These are phyloP conservation scores for Glonium stellatum DNA, from an alignment of 495 filamentous ascomycete genomes.

Conservation along the genomic window DNA sequence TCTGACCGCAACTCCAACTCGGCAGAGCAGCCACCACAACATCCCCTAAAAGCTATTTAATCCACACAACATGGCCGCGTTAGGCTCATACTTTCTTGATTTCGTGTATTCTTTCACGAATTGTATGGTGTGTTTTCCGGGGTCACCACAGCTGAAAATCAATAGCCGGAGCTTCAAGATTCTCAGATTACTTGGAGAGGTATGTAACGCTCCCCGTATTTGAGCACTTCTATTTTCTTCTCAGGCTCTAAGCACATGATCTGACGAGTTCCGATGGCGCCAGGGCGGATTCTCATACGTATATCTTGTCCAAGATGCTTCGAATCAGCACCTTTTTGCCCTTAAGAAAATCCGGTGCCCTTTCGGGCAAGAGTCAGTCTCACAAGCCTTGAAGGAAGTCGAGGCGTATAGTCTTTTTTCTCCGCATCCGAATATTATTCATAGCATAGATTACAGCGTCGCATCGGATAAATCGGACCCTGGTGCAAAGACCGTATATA, in stretches of 20 bases:
- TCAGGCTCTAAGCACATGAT: not conserved
- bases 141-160: conserved; percentile 87
- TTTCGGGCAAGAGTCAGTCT: conserved; percentile 92
- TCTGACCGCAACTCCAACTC: not conserved
- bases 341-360: conserved; percentile 98
- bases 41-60: not conserved
- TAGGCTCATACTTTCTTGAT: conserved; percentile 62
- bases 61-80: conserved; percentile 17
- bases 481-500: conserved; percentile 87
- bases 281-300: conserved; percentile 97
- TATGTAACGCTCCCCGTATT: conserved; percentile 32
- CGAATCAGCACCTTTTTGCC: conserved; percentile 73
- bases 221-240: conserved; percentile 1
- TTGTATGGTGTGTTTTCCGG: conserved; percentile 92
- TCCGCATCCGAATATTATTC: conserved; percentile 78
- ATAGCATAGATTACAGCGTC: conserved; percentile 76
- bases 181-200: conserved; percentile 83
- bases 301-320: conserved; percentile 90
- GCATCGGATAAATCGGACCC: conserved; percentile 54
- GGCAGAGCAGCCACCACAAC: not conserved
- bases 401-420: conserved; percentile 91
- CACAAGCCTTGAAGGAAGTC: conserved; percentile 89
- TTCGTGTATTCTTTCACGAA: conserved; percentile 83
- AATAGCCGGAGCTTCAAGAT: conserved; percentile 95
- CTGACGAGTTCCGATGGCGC: not conserved